These are phyloP conservation scores for Hysterangium stoloniferum DNA, from an alignment of 768 basidiomycete species.

Conservation along the genomic window DNA sequence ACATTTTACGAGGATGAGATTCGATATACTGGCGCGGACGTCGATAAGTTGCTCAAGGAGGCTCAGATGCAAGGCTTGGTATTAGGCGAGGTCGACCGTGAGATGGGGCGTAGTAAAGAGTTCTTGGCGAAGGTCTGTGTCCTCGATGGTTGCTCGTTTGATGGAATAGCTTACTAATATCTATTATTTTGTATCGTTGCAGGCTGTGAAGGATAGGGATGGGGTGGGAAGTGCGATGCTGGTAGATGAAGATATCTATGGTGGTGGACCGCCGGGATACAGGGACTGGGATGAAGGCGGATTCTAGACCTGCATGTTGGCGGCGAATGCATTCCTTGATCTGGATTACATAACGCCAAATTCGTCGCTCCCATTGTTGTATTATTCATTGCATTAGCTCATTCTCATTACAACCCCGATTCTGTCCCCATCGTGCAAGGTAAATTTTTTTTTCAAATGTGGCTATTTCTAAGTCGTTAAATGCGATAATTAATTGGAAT, in stretches of 20 bases:
- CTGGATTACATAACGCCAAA: too few relatives aligned
- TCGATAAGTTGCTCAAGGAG: conserved; percentile 48
- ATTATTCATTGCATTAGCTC: too few relatives aligned
- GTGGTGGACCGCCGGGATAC: background rate
- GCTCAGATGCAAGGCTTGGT: conserved; percentile 48
- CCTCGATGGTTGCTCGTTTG: too few relatives aligned
- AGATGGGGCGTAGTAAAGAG: conserved; percentile 58
- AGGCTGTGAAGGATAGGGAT: conserved; percentile 8
- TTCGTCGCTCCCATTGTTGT: too few relatives aligned
- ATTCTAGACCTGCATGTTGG: too few relatives aligned
- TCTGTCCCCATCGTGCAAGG: too few relatives aligned
- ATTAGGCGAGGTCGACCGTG: conserved; percentile 44
- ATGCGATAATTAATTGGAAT: too few relatives aligned
- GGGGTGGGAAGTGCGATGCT: background rate
- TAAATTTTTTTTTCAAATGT: too few relatives aligned
- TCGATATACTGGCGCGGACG: conserved; percentile 49
- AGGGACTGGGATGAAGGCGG: conserved; percentile 9
- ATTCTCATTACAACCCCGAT: too few relatives aligned
- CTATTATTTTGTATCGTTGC: background rate
- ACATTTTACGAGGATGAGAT: conserved; percentile 51
- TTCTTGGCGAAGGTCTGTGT: conserved; percentile 61
- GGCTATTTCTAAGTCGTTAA: too few relatives aligned
- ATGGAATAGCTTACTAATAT: background rate
- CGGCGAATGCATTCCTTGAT: too few relatives aligned
- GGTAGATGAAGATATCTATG: conserved; percentile 4